phyloP scores from a whole-genome alignment of 2,329 filamentous ascomycete genomes.

The Cryphonectria carpinicola region DNA sequence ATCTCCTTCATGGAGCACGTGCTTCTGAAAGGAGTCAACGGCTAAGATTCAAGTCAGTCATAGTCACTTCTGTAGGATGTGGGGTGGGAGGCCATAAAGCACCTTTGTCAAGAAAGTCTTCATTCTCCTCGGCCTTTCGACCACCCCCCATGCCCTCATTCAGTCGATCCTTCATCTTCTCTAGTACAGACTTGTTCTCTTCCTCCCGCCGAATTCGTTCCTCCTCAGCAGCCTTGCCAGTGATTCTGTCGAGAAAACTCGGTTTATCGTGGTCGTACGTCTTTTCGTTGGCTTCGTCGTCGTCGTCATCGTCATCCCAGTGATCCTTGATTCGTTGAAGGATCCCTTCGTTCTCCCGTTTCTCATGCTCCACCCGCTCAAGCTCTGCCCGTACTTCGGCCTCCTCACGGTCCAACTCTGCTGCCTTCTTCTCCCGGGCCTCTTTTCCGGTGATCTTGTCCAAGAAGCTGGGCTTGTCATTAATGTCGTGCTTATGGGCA shows the following conservation, averaged over 20 bases:
- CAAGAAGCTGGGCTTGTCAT: conserved; percentile 18
- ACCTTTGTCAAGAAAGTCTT: conserved; percentile 83
- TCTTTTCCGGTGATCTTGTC: conserved; percentile 26
- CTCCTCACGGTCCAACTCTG: conserved; percentile 21
- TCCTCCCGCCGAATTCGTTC: conserved; percentile 24
- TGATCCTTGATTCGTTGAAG: conserved; percentile 20
- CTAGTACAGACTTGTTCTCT: conserved; percentile 17
- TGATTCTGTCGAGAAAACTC: conserved; percentile 24
- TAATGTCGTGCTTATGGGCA: neutral
- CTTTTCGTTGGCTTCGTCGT: neutral
- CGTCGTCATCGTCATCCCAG: conserved; percentile 4
- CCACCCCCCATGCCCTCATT: conserved; percentile 76
- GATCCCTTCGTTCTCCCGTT: conserved; percentile 26
- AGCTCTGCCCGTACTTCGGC: conserved; percentile 20
- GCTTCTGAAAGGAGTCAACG: conserved; percentile 78
- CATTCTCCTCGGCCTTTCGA: conserved; percentile 75
- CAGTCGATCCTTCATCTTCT: conserved; percentile 58
- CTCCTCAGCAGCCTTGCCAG: conserved; percentile 25
- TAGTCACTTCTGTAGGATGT: neutral
- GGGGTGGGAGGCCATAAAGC: neutral
- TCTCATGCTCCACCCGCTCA: conserved; percentile 19
- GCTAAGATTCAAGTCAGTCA: conserved; percentile 48
- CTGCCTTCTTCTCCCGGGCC: conserved; percentile 5
- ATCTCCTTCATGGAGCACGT: conserved; percentile 70
- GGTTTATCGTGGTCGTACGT: conserved; percentile 11